phyloP scores from a whole-genome alignment of 176 grass and related monocot species.

The Oryza officinalis region DNA sequence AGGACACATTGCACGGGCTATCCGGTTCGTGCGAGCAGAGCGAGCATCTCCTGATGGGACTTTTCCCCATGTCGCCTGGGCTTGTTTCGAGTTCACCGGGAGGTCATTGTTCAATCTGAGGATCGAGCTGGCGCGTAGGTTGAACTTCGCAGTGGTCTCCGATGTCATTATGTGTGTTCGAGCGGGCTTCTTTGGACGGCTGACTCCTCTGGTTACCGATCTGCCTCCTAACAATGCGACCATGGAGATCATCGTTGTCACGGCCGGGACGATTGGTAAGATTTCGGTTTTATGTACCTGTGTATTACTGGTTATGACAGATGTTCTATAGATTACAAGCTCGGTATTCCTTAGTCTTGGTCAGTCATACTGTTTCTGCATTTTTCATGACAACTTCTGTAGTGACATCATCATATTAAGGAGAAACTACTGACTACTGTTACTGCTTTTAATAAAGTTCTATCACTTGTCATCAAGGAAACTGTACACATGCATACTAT shows the following conservation, averaged over 20 bases:
- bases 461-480: not conserved
- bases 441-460: no score
- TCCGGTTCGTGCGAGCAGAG: constrained; percentile 3
- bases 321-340: not conserved
- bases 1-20: not conserved
- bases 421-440: no score
- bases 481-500: not conserved
- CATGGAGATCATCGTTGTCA: constrained; percentile 2
- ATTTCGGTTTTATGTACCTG: not conserved
- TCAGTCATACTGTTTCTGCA: not conserved
- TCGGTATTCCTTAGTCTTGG: not conserved
- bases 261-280: not conserved
- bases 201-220: constrained; percentile 34
- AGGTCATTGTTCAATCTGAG: constrained; percentile 8
- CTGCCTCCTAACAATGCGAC: not conserved
- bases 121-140: not conserved
- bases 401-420: no score
- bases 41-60: not conserved
- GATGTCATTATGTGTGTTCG: constrained; percentile 14
- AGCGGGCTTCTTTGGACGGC: constrained; percentile 17
- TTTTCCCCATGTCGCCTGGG: not conserved
- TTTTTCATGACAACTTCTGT: not conserved
- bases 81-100: not conserved
- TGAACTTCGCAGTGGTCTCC: not conserved
- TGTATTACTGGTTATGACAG: not conserved